phyloP scores from a whole-genome alignment of 495 filamentous ascomycete genomes.

The Usnea hakonensis region DNA sequence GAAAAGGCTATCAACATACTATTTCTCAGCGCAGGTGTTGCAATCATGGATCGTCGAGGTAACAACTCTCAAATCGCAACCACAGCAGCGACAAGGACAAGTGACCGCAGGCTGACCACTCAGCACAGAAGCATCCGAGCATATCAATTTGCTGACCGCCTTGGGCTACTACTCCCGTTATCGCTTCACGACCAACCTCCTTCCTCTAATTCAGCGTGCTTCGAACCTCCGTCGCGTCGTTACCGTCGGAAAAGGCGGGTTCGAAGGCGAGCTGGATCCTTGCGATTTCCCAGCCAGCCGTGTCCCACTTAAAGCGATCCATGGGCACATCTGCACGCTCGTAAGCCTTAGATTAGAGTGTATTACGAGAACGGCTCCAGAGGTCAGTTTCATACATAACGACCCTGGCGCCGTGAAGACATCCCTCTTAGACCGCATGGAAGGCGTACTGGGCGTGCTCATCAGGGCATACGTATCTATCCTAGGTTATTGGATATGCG shows the following conservation, averaged over 20 bases:
- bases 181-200: slow-evolving; percentile 32
- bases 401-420: slow-evolving; percentile 37
- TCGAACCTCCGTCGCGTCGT: slow-evolving; percentile 46
- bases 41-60: slow-evolving; percentile 15
- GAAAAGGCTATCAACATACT: slow-evolving; percentile 26
- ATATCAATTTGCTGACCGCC: slow-evolving; percentile 29
- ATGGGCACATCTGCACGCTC: slow-evolving; percentile 28
- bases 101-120: neutral
- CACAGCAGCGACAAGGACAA: neutral
- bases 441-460: neutral
- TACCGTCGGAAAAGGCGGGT: slow-evolving; percentile 39
- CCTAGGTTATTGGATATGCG: slow-evolving; percentile 21
- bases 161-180: slow-evolving; percentile 36
- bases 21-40: slow-evolving; percentile 26
- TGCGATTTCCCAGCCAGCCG: slow-evolving; percentile 36
- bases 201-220: slow-evolving; percentile 31
- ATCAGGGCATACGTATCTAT: slow-evolving; percentile 8
- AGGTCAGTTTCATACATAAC: slow-evolving; percentile 33
- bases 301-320: slow-evolving; percentile 24
- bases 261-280: slow-evolving; percentile 42
- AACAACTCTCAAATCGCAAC: neutral
- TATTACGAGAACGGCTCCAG: slow-evolving; percentile 25
- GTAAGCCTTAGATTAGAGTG: slow-evolving; percentile 30
- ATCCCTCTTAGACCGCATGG: neutral
- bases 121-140: slow-evolving; percentile 21